Base-by-base conservation (phyloP, 78 protist genomes). In the Mastigamoeba balamuthi region DNA sequence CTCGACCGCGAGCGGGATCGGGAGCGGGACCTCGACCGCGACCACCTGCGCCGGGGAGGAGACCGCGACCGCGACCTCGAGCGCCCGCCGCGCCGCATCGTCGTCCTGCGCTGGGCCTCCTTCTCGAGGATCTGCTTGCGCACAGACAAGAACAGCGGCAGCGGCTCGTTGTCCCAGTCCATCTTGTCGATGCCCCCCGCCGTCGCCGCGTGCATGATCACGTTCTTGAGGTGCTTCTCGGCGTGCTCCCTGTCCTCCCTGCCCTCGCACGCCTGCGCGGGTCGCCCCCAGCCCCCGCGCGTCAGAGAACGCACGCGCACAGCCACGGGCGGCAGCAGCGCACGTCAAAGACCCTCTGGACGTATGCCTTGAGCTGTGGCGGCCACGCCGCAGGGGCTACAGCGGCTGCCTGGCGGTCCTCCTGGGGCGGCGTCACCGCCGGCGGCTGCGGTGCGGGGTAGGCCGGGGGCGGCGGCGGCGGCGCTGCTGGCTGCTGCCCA, bases 91-190 rank as follows among this genome's bases (percentile, higher is more conserved):
- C 10, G 52, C 23, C 7, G 8, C 66, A 41, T 8, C 48, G n/a
- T 65, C 41, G 30, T 71, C 48, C 30, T 65, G 29, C 70, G 35
- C 70, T 66, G 64, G 28, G 37, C 41, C 9, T 27, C 67, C 67
- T 53, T 52, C 75, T 48, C 58, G 17, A 71, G 27, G 27, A 69
- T 35, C 27, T 40, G 6, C 35, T 28, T 69, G 6, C 8, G 29
- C 8, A 69, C 8, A 69, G 7, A 65, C 35, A 65, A 71, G 75
- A 71, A 40, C 42, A 35, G 3, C 41, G 71, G 65, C 17, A 41
- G 27, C 28, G 81, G 80, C 40, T 82, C 76, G 4, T 66, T 66
- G 33, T 75, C 81, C 86, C 86, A 82, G 44, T 82, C 76, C 0
- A 67, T 74, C n/a, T 1, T 27, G 38, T 63, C 28, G 52, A 78